These are phyloP conservation scores for Lactarius vividus DNA, from an alignment of 768 basidiomycete genomes.

Conservation along the genomic window DNA sequence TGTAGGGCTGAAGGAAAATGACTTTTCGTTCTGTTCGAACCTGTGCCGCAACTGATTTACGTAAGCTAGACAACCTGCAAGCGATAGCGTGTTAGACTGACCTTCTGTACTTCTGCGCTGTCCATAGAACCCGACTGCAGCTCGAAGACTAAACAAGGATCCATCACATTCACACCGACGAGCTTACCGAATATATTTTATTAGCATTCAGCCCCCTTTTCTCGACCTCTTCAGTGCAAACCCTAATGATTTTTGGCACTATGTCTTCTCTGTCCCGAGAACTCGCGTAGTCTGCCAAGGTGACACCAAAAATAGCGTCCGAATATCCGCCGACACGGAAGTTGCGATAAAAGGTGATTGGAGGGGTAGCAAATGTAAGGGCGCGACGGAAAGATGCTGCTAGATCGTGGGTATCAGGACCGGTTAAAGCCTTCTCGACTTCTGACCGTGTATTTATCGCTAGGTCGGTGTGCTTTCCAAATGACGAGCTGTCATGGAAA, in stretches of 20 bases:
- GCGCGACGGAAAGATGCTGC: constrained; percentile 57
- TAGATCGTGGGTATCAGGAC: constrained; percentile 62
- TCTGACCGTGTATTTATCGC: constrained; percentile 59
- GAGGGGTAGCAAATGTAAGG: constrained; percentile 63
- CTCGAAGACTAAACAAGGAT: constrained; percentile 8
- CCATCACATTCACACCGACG: constrained; percentile 2
- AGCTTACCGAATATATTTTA: constrained; percentile 72
- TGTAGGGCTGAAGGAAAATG: constrained; percentile 66
- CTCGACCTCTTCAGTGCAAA: constrained; percentile 83
- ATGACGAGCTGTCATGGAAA: constrained; percentile 62
- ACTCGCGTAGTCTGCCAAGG: constrained; percentile 84
- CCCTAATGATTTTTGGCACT: constrained; percentile 73
- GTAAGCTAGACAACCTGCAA: not conserved
- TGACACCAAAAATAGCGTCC: constrained; percentile 88
- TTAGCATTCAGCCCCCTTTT: constrained; percentile 72
- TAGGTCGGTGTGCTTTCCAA: constrained; percentile 70
- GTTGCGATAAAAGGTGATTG: constrained; percentile 71
- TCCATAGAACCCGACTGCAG: constrained; percentile 62
- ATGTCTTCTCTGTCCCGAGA: constrained; percentile 69
- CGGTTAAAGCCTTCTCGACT: constrained; percentile 65
- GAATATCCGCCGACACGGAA: constrained; percentile 79
- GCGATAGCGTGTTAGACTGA: constrained; percentile 35
- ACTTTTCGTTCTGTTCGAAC: constrained; percentile 77
- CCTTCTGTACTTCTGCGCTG: constrained; percentile 81
- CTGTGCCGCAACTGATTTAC: constrained; percentile 70